These are phyloP conservation scores for Zygnema cylindricum DNA, from an alignment of 139 green algal genomes.

Conservation along the genomic window DNA sequence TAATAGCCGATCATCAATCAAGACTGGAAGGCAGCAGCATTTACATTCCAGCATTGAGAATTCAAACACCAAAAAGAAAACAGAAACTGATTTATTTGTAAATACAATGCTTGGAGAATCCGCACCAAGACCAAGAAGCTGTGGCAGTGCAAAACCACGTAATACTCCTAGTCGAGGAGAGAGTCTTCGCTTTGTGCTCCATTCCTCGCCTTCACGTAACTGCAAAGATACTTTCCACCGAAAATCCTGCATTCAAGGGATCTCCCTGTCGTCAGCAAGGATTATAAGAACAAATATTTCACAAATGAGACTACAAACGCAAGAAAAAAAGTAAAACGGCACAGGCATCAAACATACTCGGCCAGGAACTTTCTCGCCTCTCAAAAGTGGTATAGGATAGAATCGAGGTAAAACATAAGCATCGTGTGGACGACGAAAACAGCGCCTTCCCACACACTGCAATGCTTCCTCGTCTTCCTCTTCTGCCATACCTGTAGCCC, in stretches of 20 bases:
- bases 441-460: conserved; percentile 34
- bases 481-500: background rate
- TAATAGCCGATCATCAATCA: no score
- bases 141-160: conserved; percentile 24
- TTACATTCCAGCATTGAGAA: no score
- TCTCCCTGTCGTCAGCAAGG: background rate
- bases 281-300: no score
- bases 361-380: conserved; percentile 32
- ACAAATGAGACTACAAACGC: background rate
- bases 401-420: conserved; percentile 21
- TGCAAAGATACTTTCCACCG: conserved; percentile 37
- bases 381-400: conserved; percentile 39
- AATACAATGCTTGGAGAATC: background rate
- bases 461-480: conserved; percentile 36
- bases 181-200: background rate
- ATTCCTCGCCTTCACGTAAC: background rate
- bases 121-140: conserved; percentile 29
- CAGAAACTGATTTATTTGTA: no score
- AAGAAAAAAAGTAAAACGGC: background rate
- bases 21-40: no score
- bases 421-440: conserved; percentile 38
- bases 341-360: conserved; percentile 12
- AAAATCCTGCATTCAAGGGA: conserved; percentile 22
- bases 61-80: no score
- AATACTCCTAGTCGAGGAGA: conserved; percentile 10